Percentiles rank a stretch among this genome's conserved stretches.
These are phyloP conservation scores for Dalbergia cochinchinensis DNA, from an alignment of 306 rosid species.

Conservation along the genomic window DNA sequence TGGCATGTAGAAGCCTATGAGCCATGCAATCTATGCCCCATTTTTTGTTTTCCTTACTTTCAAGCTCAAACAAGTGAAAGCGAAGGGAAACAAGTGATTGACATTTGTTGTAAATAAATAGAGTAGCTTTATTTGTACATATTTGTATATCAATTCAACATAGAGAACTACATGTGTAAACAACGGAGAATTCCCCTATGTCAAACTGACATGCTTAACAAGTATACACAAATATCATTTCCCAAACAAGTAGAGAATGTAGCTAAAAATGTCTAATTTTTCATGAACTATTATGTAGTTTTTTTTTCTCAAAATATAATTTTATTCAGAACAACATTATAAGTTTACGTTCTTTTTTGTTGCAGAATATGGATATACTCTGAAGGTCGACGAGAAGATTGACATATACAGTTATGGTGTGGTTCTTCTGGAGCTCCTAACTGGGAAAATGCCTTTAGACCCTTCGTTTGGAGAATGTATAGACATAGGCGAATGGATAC, in stretches of 20 bases:
- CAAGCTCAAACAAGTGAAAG: slow-evolving; percentile 20
- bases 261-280: no score
- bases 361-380: slow-evolving; percentile 82
- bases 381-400: slow-evolving; percentile 86
- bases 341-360: slow-evolving; percentile 11
- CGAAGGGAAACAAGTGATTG: slow-evolving; percentile 13
- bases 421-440: slow-evolving; percentile 83
- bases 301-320: no score
- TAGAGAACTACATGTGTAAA: no score
- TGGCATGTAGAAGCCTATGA: background rate
- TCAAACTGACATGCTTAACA: no score
- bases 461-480: slow-evolving; percentile 62
- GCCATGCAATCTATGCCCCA: background rate
- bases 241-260: no score
- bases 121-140: no score
- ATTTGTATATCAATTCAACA: no score
- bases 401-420: slow-evolving; percentile 88
- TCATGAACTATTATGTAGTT: no score
- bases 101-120: background rate
- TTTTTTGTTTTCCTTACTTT: background rate
- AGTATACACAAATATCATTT: no score
- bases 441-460: slow-evolving; percentile 78
- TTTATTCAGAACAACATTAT: background rate
- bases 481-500: slow-evolving; percentile 76
- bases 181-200: no score